Conservation (phyloP, 2,329 filamentous ascomycete genomes). For the Pestalotiopsis sp. region DNA sequence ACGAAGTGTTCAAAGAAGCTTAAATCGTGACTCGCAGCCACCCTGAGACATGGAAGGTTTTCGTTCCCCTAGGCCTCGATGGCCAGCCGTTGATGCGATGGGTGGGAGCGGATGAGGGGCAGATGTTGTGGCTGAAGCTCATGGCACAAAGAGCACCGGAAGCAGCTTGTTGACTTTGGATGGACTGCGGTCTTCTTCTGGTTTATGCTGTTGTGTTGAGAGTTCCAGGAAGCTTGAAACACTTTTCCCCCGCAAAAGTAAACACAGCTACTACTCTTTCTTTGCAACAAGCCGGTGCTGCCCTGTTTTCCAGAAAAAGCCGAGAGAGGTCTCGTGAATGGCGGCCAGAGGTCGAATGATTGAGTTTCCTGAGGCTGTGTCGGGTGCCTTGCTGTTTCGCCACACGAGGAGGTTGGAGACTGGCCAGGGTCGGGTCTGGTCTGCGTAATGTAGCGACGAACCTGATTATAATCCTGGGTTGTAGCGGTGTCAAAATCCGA, state of each 20-base stretch:
- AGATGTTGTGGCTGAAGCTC: slow-evolving; percentile 16
- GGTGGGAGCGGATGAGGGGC: slow-evolving; percentile 10
- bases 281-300: slow-evolving; percentile 4
- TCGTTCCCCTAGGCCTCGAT: slow-evolving; percentile 16
- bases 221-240: neutral
- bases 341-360: slow-evolving; percentile 9
- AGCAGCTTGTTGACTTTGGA: neutral
- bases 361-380: slow-evolving; percentile 19
- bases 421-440: neutral
- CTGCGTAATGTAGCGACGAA: neutral
- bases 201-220: neutral
- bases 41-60: slow-evolving; percentile 5
- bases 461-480: neutral
- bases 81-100: slow-evolving; percentile 1
- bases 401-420: slow-evolving; percentile 7
- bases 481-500: neutral
- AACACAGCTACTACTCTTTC: neutral
- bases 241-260: no score
- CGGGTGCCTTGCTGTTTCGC: slow-evolving; percentile 15
- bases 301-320: slow-evolving; percentile 2
- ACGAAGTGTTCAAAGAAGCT: neutral
- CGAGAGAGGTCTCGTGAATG: slow-evolving; percentile 16
- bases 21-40: neutral
- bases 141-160: slow-evolving; percentile 3
- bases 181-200: neutral